phyloP scores from a whole-genome alignment of 352 stramenopile species.

The Phytophthora foliorum region DNA sequence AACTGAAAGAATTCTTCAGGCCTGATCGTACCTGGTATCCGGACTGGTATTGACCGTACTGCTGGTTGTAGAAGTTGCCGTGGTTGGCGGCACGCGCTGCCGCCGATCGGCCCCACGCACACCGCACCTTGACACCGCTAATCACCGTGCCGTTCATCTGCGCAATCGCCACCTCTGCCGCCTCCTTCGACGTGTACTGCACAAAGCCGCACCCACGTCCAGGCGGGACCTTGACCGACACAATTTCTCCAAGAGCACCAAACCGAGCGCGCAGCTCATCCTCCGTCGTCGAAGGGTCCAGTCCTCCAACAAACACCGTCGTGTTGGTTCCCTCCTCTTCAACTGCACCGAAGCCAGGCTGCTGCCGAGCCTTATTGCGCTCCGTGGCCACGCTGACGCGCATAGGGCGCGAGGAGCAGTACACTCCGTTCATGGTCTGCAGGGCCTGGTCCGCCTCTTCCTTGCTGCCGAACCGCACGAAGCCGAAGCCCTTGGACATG shows the following conservation, averaged over 20 bases:
- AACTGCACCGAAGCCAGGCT: constrained; percentile 31
- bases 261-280: constrained; percentile 91
- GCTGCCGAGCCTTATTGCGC: constrained; percentile 61
- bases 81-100: constrained; percentile 54
- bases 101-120: constrained; percentile 89
- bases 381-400: constrained; percentile 92
- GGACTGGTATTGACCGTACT: constrained; percentile 58
- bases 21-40: constrained; percentile 49
- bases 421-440: constrained; percentile 92
- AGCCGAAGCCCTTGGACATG: constrained; percentile 94
- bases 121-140: constrained; percentile 84
- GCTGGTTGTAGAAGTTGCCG: constrained; percentile 62
- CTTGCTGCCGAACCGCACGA: constrained; percentile 91
- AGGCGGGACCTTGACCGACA: constrained; percentile 54
- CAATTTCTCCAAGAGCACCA: constrained; percentile 75
- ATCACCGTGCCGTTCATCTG: constrained; percentile 92
- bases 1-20: neutral
- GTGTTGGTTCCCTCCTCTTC: constrained; percentile 86
- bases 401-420: constrained; percentile 90
- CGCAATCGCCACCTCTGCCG: constrained; percentile 87
- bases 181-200: constrained; percentile 85
- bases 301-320: constrained; percentile 93
- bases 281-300: constrained; percentile 83
- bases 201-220: constrained; percentile 93
- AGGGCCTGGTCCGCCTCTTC: constrained; percentile 90